Base-by-base conservation (phyloP, 2,329 filamentous ascomycete species). In the Malbranchea zuffiana region DNA sequence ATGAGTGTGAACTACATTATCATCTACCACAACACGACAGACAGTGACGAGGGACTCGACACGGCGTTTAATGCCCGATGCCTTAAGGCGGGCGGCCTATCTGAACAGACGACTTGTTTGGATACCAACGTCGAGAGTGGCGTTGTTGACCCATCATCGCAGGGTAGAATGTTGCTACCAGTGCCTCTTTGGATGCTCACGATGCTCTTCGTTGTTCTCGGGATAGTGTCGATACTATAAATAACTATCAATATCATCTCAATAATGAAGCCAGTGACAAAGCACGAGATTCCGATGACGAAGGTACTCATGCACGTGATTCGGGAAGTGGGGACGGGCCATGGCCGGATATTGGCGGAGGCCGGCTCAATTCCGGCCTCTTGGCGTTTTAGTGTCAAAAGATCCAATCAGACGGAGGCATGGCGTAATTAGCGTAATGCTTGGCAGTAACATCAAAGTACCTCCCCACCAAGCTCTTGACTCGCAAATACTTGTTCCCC, bases 351-450 rank as follows among this genome's bases (percentile, higher is more conserved):
- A 50, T 38, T 27, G 16, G 33, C 47, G 46, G 45, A 61, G 58
- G 58, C 58, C 59, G 58, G 59, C 43, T 48, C 43, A 50, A 60
- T 60, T 60, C 59, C 59, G 60, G 59, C 59, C 59, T 60, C 51
- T 40, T 50, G 44, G 45, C 46, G 45, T 50, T 50, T 50, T 35
- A 47, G 41, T 48, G 45, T 51, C 46, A 36, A 45, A 34, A 27
- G 42, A 39, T 32, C 43, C 46, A 44, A 41, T 41, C 23, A 36
- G 37, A 20, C 32, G 20, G 6, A 31, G 20, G 18, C 27, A 26
- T 21, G 32, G 3, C 10, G 21, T 20, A 23, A 34, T 41, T 17
- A 35, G 30, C 21, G 23, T 32, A 18, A 27, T 33, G 29, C 34
- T 41, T 36, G 32, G 38, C 38, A 37, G 21, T 28, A 41, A 41